These are phyloP conservation scores for Leccinum disarticulatum DNA, from an alignment of 768 basidiomycete genomes.

Conservation along the genomic window DNA sequence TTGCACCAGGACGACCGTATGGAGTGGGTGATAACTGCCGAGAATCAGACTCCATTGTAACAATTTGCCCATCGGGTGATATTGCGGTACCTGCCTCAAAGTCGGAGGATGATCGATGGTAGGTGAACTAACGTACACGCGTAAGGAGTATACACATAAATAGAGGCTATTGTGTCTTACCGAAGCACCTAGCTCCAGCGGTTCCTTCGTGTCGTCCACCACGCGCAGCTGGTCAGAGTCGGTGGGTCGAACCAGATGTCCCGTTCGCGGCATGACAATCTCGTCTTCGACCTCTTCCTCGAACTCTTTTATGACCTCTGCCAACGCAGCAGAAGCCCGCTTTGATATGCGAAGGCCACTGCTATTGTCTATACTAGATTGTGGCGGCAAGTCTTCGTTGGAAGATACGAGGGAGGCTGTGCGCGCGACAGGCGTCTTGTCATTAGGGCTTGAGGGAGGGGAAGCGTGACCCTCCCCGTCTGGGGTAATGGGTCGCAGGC, in stretches of 20 bases:
- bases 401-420: conserved; percentile 43
- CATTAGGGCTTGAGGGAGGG: conserved; percentile 43
- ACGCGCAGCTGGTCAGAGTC: conserved; percentile 28
- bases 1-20: conserved; percentile 46
- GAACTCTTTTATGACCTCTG: conserved; percentile 74
- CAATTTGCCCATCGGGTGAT: conserved; percentile 57
- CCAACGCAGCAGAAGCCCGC: conserved; percentile 69
- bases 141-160: conserved; percentile 21
- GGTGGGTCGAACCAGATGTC: conserved; percentile 41
- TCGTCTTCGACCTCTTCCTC: conserved; percentile 76
- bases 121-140: conserved; percentile 15
- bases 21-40: conserved; percentile 63
- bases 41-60: conserved; percentile 44
- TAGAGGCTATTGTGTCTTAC: conserved; percentile 21
- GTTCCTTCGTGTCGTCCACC: conserved; percentile 19
- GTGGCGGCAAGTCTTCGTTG: conserved; percentile 29
- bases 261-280: conserved; percentile 70
- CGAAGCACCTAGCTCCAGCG: conserved; percentile 19
- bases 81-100: conserved; percentile 70
- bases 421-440: conserved; percentile 39
- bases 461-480: conserved; percentile 47
- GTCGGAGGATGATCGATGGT: conserved; percentile 40
- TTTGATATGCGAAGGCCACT: conserved; percentile 39
- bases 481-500: conserved; percentile 54
- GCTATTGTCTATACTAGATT: conserved; percentile 13